Percentiles rank a stretch among this genome's conserved stretches.
Evolutionary conservation across 768 basidiomycete genomes (phyloP).

Genomic region (Xerocomus potaroensis): DNA sequence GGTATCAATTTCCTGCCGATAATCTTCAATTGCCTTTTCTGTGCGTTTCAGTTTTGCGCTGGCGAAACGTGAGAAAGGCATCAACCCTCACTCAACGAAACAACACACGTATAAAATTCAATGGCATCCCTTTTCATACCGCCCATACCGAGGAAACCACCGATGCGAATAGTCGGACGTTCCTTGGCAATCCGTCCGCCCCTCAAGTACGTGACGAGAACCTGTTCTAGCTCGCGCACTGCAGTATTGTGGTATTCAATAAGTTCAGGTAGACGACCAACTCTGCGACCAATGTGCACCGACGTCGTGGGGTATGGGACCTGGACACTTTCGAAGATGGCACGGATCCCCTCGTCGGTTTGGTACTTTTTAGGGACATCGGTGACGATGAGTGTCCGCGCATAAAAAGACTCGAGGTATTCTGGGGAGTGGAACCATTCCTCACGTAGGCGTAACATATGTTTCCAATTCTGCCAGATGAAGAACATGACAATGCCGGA

Average conservation of each 20-base stretch:
- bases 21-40: constrained; percentile 68
- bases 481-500: constrained; percentile 67
- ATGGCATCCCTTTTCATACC: constrained; percentile 88
- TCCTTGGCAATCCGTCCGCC: constrained; percentile 74
- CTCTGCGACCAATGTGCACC: constrained; percentile 82
- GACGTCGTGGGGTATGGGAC: constrained; percentile 90
- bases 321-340: constrained; percentile 67
- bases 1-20: constrained; percentile 65
- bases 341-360: constrained; percentile 77
- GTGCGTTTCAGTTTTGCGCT: constrained; percentile 52
- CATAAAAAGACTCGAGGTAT: constrained; percentile 88
- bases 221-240: constrained; percentile 88
- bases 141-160: constrained; percentile 78
- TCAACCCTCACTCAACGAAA: neutral
- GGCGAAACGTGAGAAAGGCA: constrained; percentile 6
- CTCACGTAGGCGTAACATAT: constrained; percentile 74
- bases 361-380: constrained; percentile 78
- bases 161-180: constrained; percentile 75
- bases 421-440: constrained; percentile 89
- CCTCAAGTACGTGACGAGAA: constrained; percentile 88
- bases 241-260: constrained; percentile 90
- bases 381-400: constrained; percentile 82
- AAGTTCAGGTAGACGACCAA: constrained; percentile 84
- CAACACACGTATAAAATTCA: constrained; percentile 82
- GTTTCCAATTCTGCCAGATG: constrained; percentile 70